Percentiles rank a stretch among this genome's conserved stretches.
phyloP scores from a whole-genome alignment of 2,329 filamentous ascomycete species.

The Tolypocladium tropicale region DNA sequence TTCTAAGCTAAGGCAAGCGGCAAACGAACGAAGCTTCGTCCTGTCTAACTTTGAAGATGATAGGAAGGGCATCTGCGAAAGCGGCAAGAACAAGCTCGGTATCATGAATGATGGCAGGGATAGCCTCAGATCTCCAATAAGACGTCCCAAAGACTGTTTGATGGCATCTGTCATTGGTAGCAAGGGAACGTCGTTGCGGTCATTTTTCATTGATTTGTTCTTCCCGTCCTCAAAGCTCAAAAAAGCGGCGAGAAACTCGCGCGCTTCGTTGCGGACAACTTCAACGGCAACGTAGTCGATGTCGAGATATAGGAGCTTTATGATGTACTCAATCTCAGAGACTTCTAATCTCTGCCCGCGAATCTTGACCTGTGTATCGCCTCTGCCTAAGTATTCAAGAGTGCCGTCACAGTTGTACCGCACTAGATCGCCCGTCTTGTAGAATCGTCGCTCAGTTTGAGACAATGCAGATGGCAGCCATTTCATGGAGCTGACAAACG shows the following conservation, averaged over 20 bases:
- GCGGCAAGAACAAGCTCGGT: too few species aligned
- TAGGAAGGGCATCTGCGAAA: too few species aligned
- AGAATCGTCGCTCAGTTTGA: not conserved
- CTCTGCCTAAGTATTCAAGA: slow-evolving; percentile 10
- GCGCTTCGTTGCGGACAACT: not conserved
- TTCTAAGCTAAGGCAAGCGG: not conserved
- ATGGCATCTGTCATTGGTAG: too few species aligned
- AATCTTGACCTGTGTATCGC: slow-evolving; percentile 17
- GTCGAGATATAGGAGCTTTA: not conserved
- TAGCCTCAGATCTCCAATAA: too few species aligned
- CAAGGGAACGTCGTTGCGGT: too few species aligned
- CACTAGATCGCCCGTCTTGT: slow-evolving; percentile 11
- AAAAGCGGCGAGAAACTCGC: not conserved
- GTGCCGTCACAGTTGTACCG: slow-evolving; percentile 18
- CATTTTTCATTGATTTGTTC: too few species aligned
- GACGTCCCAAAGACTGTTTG: too few species aligned
- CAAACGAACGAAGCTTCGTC: not conserved
- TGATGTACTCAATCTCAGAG: not conserved
- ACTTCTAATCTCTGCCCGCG: slow-evolving; percentile 10
- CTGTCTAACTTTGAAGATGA: too few species aligned
- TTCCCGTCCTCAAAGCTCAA: too few species aligned
- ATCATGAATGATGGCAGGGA: too few species aligned
- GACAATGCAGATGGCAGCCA: not conserved
- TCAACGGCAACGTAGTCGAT: not conserved
- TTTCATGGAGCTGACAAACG: too few species aligned